Base-by-base conservation (phyloP, 2,329 filamentous ascomycete genomes). In the Penicillium sp. region DNA sequence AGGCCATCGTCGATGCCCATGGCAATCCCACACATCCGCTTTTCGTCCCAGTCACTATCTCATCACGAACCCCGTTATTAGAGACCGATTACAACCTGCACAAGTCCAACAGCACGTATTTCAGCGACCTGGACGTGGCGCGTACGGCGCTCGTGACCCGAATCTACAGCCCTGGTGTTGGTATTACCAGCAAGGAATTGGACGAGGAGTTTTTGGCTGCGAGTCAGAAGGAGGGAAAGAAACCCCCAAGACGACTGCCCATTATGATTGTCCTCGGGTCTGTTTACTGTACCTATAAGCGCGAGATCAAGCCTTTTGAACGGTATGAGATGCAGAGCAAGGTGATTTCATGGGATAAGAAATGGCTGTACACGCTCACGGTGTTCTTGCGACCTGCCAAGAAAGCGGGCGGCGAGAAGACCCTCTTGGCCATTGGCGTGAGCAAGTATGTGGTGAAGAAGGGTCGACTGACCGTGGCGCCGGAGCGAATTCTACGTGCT, bases 61-160 rank as follows among this genome's bases (percentile, higher is more conserved):
- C 81, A 39, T 85, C 88, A 7, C 85, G 87, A 69, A 85, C 88
- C 14, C 85, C 90, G 1, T 77, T 90, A 53, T 82, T 90, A 65
- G 92, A 96, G 76, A 91, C 88, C 67, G 93, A 96, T 77, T 92
- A 92, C 79, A 93, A 95, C 77, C 70, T 92, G 44, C 90, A 93
- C 81, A 92, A 93, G 73, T 88, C 87, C 60, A 91, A 92, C 78
- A 86, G 85, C 66, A 96, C 92, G 29, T 96, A 96, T 79, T 96
- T 96, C 72, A 81, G 87, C 63, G 92, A 96, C 75, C 86, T 96
- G 63, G 92, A 96, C 75, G 84, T 93, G 58, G 86, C 89, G 39
- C 89, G 95, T 55, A 90, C 90, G 0, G 90, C 96, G 62, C 85
- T 95, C 9, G 86, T 96, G 53, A 88, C 87, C 49, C 85, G 87